Percentiles rank a stretch among this genome's conserved stretches.
These are phyloP conservation scores for Halenospora varia DNA, from an alignment of 495 filamentous ascomycete genomes.

Conservation along the genomic window DNA sequence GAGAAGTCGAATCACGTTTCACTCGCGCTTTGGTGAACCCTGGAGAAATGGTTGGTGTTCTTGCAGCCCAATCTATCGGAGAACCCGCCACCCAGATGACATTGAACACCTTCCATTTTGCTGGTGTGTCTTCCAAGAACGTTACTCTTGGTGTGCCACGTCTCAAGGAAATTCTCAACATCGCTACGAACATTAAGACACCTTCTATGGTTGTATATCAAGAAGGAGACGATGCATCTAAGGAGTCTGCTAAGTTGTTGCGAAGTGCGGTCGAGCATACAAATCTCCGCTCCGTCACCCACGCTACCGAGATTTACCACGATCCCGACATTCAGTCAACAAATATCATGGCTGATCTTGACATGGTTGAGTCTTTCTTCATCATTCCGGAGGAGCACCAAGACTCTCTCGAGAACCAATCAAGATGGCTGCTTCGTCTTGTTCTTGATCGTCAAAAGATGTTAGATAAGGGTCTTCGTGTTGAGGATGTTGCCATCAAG, in stretches of 20 bases:
- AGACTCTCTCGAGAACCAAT: slow-evolving; percentile 71
- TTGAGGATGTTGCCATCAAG: slow-evolving; percentile 85
- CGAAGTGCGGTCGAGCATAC: slow-evolving; percentile 91
- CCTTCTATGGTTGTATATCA: slow-evolving; percentile 96
- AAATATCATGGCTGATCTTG: slow-evolving; percentile 77
- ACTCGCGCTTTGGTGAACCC: slow-evolving; percentile 73
- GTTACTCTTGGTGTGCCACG: slow-evolving; percentile 97
- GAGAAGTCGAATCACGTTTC: slow-evolving; percentile 87
- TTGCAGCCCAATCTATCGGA: slow-evolving; percentile 97
- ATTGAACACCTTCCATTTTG: slow-evolving; percentile 99
- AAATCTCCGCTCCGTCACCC: slow-evolving; percentile 85
- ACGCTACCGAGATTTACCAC: slow-evolving; percentile 93
- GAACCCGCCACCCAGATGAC: slow-evolving; percentile 99
- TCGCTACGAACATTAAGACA: slow-evolving; percentile 97
- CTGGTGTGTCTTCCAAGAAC: slow-evolving; percentile 99
- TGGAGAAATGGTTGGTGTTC: slow-evolving; percentile 97
- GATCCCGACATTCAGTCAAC: slow-evolving; percentile 88
- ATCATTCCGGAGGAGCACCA: slow-evolving; percentile 81
- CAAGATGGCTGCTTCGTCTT: slow-evolving; percentile 92
- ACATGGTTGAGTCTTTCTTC: slow-evolving; percentile 97
- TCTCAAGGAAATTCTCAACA: slow-evolving; percentile 98
- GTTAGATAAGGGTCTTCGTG: slow-evolving; percentile 87
- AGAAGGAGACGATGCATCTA: slow-evolving; percentile 50
- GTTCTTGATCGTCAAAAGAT: slow-evolving; percentile 89
- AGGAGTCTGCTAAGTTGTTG: slow-evolving; percentile 79